Evolutionary conservation across 495 filamentous ascomycete genomes (phyloP), one percentile per base, ranked within the genome.

Genomic region (Bryoglossum gracile): DNA sequence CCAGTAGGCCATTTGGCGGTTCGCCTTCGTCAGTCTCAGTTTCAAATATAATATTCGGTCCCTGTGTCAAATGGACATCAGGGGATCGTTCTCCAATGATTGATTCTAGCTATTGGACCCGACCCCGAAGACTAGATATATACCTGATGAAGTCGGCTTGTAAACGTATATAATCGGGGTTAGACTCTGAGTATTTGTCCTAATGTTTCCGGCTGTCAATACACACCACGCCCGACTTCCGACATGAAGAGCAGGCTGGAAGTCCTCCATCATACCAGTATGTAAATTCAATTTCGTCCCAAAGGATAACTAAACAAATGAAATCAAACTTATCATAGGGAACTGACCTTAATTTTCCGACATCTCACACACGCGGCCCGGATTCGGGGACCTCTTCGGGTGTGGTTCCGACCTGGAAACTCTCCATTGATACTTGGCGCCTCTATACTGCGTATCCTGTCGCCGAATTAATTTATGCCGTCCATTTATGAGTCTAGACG

Each of bases 51-150:
- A 24, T 14, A 6, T 44, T 47, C 1, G 56, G 57, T 0, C 61
- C 63, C 43, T 60, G 41, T 26, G 56, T 55, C 23, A 70, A 45
- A 6, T 63, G 53, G 16, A 70, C 30, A 35, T 61, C 59, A 3
- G 64, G 50, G 21, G 63, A 61, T 9, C 53, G 59, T 33, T 65
- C 57, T n/a, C 57, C 55, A 11, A 72, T 51, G 9, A 69, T 53
- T 1, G 65, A 65, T 43, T 73, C 70, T 0, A 73, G 58, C 68
- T 66, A 72, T 50, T 65, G 58, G 4, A 71, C 59, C 14, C 69
- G 55, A 16, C 62, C 63, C 28, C 67, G 65, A 51, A 72, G 52
- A 32, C 59, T 68, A 8, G 60, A 61, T 42, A 30, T 30, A 30
- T 6, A 30, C 5, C 26, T 30, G 26, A 5, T n/a, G n/a, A n/a